These are phyloP conservation scores for Dendrobium huoshanense DNA, from an alignment of 106 monocot species.

Conservation along the genomic window DNA sequence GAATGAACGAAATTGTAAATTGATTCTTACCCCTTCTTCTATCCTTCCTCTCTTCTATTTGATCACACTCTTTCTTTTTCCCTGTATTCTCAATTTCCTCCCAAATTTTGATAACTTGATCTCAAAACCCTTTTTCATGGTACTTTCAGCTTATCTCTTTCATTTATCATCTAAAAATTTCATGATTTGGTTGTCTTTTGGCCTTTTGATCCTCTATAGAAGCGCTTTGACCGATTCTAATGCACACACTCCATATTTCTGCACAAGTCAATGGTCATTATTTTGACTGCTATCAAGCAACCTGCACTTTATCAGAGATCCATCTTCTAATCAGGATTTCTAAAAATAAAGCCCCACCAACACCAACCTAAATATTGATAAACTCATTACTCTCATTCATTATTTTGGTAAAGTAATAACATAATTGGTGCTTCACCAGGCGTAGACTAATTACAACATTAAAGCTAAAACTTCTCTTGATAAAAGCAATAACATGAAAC, in stretches of 20 bases:
- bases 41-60: too few relatives aligned
- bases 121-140: too few relatives aligned
- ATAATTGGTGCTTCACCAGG: background rate
- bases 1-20: too few relatives aligned
- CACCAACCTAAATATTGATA: background rate
- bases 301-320: background rate
- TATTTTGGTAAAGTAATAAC: background rate
- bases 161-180: too few relatives aligned
- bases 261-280: background rate
- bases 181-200: too few relatives aligned
- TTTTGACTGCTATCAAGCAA: background rate
- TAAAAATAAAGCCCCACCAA: background rate
- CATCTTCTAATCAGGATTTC: background rate
- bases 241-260: background rate
- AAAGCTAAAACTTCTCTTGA: background rate
- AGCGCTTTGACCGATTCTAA: background rate
- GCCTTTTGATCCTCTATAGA: too few relatives aligned
- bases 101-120: too few relatives aligned
- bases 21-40: too few relatives aligned
- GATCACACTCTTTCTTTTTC: too few relatives aligned
- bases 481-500: background rate
- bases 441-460: background rate
- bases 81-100: too few relatives aligned
- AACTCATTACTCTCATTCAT: background rate
- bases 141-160: too few relatives aligned